Percentiles rank a stretch among this genome's conserved stretches.
Evolutionary conservation across 2,329 filamentous ascomycete genomes (phyloP).

Genomic region (Karstenula rhodostoma): DNA sequence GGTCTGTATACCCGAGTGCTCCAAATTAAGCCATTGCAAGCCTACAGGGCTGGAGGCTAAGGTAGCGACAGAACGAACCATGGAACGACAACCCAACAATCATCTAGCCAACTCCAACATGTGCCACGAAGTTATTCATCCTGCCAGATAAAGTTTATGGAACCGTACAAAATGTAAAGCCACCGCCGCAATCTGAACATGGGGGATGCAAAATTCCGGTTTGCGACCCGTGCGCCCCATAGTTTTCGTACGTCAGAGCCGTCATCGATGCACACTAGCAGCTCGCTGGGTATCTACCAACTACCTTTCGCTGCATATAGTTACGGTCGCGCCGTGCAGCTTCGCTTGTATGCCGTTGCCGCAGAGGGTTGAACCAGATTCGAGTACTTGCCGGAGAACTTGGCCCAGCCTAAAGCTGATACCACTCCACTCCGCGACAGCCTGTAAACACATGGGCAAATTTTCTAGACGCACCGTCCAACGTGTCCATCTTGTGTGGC

Average conservation of each 20-base stretch:
- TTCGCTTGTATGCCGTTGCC: not conserved
- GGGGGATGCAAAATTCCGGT: not conserved
- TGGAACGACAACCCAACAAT: not conserved
- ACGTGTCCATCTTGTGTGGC: not conserved
- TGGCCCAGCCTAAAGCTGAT: too few relatives aligned
- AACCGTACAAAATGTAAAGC: not conserved
- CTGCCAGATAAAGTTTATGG: not conserved
- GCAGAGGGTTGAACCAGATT: not conserved
- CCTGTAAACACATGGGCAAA: not conserved
- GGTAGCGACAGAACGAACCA: not conserved
- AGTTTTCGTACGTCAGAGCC: not conserved
- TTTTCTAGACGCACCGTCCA: too few relatives aligned
- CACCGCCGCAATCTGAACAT: not conserved
- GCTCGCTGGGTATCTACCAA: not conserved
- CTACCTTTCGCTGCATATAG: not conserved
- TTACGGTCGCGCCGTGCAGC: not conserved
- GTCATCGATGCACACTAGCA: not conserved
- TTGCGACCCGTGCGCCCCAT: not conserved
- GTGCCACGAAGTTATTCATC: not conserved
- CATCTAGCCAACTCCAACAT: not conserved
- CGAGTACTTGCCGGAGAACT: not conserved
- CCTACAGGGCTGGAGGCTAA: not conserved
- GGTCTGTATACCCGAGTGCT: too few relatives aligned
- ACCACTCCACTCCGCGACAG: not conserved
- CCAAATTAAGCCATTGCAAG: not conserved